phyloP scores from a whole-genome alignment of 306 rosid species.

The Hippophae rhamnoides region DNA sequence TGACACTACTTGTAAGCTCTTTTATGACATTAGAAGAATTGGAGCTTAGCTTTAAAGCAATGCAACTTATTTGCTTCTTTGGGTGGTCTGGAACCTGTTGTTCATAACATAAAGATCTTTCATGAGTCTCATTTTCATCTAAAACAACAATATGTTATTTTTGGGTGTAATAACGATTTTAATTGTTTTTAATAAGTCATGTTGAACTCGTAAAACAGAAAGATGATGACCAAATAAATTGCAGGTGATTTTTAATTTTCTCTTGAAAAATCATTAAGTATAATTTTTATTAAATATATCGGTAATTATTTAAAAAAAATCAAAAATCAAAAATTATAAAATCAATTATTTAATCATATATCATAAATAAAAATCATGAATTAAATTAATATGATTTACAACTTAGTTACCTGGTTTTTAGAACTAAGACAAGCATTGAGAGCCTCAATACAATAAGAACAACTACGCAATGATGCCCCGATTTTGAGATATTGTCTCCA shows the following conservation, averaged over 20 bases:
- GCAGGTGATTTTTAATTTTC: no score
- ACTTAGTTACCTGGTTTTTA: slow-evolving; percentile 39
- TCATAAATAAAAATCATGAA: background rate
- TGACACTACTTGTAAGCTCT: slow-evolving; percentile 41
- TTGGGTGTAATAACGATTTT: no score
- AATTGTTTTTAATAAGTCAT: no score
- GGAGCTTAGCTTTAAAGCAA: slow-evolving; percentile 34
- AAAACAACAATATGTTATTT: background rate
- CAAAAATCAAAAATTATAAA: no score
- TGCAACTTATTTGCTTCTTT: slow-evolving; percentile 36
- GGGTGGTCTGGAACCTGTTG: slow-evolving; percentile 38
- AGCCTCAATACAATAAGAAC: slow-evolving; percentile 74
- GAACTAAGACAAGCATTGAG: slow-evolving; percentile 54
- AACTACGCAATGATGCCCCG: slow-evolving; percentile 60
- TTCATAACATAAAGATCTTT: background rate
- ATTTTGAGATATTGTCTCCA: slow-evolving; percentile 74
- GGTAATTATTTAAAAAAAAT: no score
- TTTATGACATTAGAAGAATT: slow-evolving; percentile 37
- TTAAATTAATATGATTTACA: background rate
- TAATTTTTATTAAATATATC: no score
- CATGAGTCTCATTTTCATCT: background rate
- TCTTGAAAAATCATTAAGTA: no score
- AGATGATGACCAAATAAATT: no score
- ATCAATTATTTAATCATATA: no score
- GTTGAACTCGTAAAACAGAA: no score